A percentile compares a stretch with the other conserved stretches of the same genome.
These are phyloP conservation scores for Gaeumannomyces tritici DNA, from an alignment of 2,329 filamentous ascomycete genomes.

Conservation along the genomic window DNA sequence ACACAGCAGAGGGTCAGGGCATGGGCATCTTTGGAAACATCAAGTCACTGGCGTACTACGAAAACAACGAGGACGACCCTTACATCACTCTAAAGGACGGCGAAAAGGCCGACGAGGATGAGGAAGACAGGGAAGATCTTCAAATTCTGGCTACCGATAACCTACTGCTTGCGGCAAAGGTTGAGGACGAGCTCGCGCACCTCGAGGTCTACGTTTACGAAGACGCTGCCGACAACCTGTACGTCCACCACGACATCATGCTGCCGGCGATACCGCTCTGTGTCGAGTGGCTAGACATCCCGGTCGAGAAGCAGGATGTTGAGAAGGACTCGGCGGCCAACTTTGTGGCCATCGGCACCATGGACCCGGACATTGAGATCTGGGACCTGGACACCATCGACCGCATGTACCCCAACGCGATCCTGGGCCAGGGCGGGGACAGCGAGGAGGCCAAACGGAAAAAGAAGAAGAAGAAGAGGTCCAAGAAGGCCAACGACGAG, in stretches of 20 bases:
- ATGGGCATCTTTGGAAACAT: conserved; percentile 94
- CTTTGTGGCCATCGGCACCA: conserved; percentile 90
- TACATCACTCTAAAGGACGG: conserved; percentile 82
- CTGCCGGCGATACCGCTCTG: conserved; percentile 91
- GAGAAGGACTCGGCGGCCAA: conserved; percentile 66
- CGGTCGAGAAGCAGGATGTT: conserved; percentile 61
- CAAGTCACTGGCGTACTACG: conserved; percentile 87
- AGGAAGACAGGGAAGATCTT: conserved; percentile 86
- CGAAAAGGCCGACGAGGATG: conserved; percentile 56
- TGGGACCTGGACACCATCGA: conserved; percentile 97
- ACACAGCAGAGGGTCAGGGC: conserved; percentile 51
- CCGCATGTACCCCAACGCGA: conserved; percentile 96
- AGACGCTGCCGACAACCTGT: conserved; percentile 88
- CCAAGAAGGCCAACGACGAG: conserved; percentile 76
- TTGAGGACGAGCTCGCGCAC: conserved; percentile 95
- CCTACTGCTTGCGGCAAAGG: conserved; percentile 80
- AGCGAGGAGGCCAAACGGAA: conserved; percentile 44
- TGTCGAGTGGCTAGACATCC: conserved; percentile 89
- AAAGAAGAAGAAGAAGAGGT: conserved; percentile 89
- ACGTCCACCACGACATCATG: conserved; percentile 99
- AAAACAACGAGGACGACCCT: conserved; percentile 88
- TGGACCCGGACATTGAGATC: conserved; percentile 97
- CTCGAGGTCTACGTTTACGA: conserved; percentile 97
- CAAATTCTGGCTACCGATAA: conserved; percentile 92
- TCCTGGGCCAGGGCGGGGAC: conserved; percentile 65